phyloP scores from a whole-genome alignment of 2,329 filamentous ascomycete genomes.

The Cordyceps farinosa region DNA sequence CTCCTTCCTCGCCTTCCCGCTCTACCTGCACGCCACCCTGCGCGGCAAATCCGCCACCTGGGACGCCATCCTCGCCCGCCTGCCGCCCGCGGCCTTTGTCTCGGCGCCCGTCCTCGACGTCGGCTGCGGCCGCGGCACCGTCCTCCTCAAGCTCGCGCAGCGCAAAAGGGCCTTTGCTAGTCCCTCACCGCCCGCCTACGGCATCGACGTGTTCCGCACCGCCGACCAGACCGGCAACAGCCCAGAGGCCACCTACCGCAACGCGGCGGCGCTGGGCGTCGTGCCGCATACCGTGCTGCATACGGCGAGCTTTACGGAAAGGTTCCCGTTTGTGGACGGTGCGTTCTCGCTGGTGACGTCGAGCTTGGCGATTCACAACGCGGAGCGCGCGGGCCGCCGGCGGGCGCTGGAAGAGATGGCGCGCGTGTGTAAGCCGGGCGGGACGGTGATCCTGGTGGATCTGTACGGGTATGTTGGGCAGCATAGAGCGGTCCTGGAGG shows the following conservation, averaged over 20 bases:
- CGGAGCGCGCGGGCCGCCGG: conserved; percentile 7
- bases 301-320: conserved; percentile 18
- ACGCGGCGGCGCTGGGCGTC: conserved; percentile 18
- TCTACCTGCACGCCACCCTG: conserved; percentile 22
- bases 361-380: conserved; percentile 21
- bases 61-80: conserved; percentile 17
- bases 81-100: background rate
- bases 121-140: conserved; percentile 23
- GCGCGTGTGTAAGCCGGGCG: conserved; percentile 18
- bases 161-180: conserved; percentile 12
- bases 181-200: conserved; percentile 16
- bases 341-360: conserved; percentile 18
- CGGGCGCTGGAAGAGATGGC: conserved; percentile 19
- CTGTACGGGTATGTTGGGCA: conserved; percentile 19
- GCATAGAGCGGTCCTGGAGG: conserved; percentile 15
- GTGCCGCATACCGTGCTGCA: conserved; percentile 12
- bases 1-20: conserved; percentile 17
- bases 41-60: conserved; percentile 21
- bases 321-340: conserved; percentile 19
- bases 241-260: conserved; percentile 20
- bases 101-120: conserved; percentile 20
- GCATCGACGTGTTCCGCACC: conserved; percentile 22
- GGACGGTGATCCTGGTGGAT: conserved; percentile 18
- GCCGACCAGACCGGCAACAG: conserved; percentile 21
- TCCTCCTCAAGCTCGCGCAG: conserved; percentile 20